Percentiles rank a stretch among this genome's conserved stretches.
phyloP scores from a whole-genome alignment of 176 grass and related monocot species.

The Oryza glumipatula region DNA sequence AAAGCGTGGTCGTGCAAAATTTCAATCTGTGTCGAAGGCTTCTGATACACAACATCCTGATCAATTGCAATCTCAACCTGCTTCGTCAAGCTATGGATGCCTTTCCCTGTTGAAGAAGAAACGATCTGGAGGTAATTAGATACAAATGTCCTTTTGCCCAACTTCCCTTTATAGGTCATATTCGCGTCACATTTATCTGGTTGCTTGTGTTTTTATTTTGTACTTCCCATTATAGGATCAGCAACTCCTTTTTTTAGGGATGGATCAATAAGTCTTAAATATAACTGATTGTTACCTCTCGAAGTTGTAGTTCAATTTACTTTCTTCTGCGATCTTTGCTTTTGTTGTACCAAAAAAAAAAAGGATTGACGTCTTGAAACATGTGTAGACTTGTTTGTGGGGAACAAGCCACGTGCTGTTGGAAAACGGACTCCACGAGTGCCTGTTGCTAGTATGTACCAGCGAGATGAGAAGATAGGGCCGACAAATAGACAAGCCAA shows the following conservation, averaged over 20 bases:
- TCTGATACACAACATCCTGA: constrained; percentile 74
- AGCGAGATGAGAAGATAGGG: constrained; percentile 59
- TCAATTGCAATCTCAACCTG: constrained; percentile 71
- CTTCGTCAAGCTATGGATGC: constrained; percentile 80
- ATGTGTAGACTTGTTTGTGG: constrained; percentile 65
- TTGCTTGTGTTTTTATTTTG: constrained; percentile 14
- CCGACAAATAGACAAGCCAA: constrained; percentile 53
- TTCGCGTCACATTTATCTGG: constrained; percentile 18
- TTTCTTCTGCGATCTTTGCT: constrained; percentile 13
- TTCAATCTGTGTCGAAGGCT: constrained; percentile 64
- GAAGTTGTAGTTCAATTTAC: constrained; percentile 10
- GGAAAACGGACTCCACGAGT: constrained; percentile 97
- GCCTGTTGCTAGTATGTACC: constrained; percentile 75
- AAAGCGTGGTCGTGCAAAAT: constrained; percentile 80
- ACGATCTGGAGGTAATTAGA: constrained; percentile 71
- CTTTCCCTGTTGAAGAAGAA: constrained; percentile 95
- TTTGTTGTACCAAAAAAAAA: constrained; percentile 25
- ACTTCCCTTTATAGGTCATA: constrained; percentile 25
- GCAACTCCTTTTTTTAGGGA: background rate
- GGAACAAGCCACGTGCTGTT: constrained; percentile 74
- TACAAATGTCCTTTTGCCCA: constrained; percentile 7
- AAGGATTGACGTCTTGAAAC: constrained; percentile 45
- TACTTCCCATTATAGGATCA: constrained; percentile 17
- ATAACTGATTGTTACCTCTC: constrained; percentile 29
- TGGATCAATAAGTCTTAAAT: background rate